Base-by-base conservation (phyloP, 495 filamentous ascomycete genomes). In the Letharia columbiana region DNA sequence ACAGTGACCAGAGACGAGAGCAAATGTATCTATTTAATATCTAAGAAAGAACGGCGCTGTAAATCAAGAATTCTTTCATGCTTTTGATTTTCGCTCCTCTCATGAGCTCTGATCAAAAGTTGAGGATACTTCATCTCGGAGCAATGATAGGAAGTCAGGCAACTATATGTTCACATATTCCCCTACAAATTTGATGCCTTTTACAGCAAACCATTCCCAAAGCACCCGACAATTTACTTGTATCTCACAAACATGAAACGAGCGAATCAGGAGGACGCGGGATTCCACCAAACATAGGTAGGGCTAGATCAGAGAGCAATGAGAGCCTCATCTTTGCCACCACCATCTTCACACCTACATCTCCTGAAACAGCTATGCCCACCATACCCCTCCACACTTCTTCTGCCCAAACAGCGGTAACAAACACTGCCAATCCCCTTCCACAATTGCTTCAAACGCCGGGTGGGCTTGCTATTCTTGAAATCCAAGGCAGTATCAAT, bases 401-500 rank as follows among this genome's bases (percentile, higher is more conserved):
- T 72, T 75, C 47, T 72, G 76, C 60, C 73, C 75, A 49, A 73
- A 62, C 41, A 66, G 65, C 23, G 62, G 9, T 39, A 17, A 23
- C 52, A 33, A 35, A 66, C 49, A n/a, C 66, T 45, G 59, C 66
- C 74, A 89, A 86, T 74, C 84, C 90, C 2, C 84, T 96, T n/a
- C 92, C 92, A 11, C 75, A 81, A 4, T 79, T 96, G 67, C 85
- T 97, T n/a, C 90, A 91, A 68, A 96, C 92, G 6, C 92, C 92
- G 37, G 77, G 80, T 5, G 81, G 81, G 44, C 79, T 84, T 41
- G 91, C 91, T n/a, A 77, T 97, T 54, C 81, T 97, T 66, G 92
- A 97, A 75, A 83, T 97, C 23, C 92, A 97, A 78, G 91, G 90
- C 50, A 90, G 86, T 15, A 86, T 97, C 77, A 91, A 96, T 73